phyloP scores from a whole-genome alignment of 2,329 filamentous ascomycete species.

The Diplodia intermedia region DNA sequence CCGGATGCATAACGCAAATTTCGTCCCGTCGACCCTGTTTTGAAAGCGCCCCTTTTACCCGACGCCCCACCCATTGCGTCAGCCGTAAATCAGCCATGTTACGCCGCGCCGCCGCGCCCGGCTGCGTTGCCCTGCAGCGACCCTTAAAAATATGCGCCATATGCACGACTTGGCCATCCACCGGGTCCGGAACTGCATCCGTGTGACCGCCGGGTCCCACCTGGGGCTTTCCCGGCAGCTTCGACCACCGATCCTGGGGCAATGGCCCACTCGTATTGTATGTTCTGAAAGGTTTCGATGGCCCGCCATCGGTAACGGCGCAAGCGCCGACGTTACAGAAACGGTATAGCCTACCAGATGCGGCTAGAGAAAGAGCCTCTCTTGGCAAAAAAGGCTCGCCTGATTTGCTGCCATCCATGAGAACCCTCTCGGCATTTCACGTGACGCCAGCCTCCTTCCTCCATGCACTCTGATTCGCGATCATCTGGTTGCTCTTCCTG shows the following conservation, averaged over 20 bases:
- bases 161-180: not conserved
- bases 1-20: conserved; percentile 31
- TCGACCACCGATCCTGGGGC: not conserved
- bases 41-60: conserved; percentile 25
- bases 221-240: not conserved
- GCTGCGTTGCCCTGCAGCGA: not conserved
- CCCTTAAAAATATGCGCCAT: not conserved
- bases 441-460: conserved; percentile 26
- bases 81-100: conserved; percentile 12
- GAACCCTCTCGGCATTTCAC: conserved; percentile 11
- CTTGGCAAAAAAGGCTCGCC: not conserved
- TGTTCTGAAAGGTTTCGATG: not conserved
- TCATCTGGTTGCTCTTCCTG: conserved; percentile 26
- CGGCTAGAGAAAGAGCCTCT: conserved; percentile 7
- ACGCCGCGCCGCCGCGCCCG: not conserved
- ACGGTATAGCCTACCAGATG: conserved; percentile 11
- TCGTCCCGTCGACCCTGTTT: conserved; percentile 18
- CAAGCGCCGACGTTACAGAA: conserved; percentile 21
- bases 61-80: conserved; percentile 11
- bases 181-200: not conserved
- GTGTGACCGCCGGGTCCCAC: not conserved
- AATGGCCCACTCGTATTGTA: not conserved
- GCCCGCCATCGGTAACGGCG: conserved; percentile 11
- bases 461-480: conserved; percentile 29
- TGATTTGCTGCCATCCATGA: conserved; percentile 18